Conservation (phyloP, 1,284 basidiomycete genomes). For the Gastroboletus turbinatus region DNA sequence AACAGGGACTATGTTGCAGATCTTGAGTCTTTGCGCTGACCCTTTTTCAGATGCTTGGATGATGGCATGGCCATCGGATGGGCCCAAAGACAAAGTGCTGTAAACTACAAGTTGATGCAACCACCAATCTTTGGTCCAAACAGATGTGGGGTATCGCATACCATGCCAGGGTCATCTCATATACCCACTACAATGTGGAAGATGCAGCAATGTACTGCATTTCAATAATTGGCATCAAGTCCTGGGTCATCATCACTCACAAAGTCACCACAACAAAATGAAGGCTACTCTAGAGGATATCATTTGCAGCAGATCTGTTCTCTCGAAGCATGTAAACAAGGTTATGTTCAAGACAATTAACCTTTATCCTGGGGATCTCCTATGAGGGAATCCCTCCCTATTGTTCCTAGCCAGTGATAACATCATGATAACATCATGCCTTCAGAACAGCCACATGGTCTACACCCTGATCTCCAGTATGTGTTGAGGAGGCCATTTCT, state of each 20-base stretch:
- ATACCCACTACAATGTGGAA: background rate
- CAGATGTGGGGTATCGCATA: background rate
- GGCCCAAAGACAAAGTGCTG: background rate
- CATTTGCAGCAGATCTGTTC: fast-evolving
- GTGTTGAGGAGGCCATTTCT: background rate
- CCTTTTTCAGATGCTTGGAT: background rate
- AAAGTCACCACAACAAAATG: background rate
- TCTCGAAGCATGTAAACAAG: background rate
- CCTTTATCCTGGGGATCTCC: background rate
- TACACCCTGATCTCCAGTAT: background rate
- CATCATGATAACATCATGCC: background rate
- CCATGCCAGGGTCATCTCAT: background rate
- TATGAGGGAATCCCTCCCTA: background rate
- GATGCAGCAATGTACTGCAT: background rate
- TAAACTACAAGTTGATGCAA: background rate
- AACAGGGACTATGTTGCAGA: background rate
- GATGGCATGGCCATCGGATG: background rate
- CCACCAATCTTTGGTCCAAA: background rate
- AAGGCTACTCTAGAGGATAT: fast-evolving
- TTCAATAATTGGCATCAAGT: background rate
- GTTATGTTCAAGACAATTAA: background rate
- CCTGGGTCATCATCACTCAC: background rate
- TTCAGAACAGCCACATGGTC: background rate
- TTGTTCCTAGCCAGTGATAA: background rate
- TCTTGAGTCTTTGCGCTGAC: background rate